These are phyloP conservation scores for Fallopia convolvulus DNA, from an alignment of 148 eudicot genomes.

Conservation along the genomic window DNA sequence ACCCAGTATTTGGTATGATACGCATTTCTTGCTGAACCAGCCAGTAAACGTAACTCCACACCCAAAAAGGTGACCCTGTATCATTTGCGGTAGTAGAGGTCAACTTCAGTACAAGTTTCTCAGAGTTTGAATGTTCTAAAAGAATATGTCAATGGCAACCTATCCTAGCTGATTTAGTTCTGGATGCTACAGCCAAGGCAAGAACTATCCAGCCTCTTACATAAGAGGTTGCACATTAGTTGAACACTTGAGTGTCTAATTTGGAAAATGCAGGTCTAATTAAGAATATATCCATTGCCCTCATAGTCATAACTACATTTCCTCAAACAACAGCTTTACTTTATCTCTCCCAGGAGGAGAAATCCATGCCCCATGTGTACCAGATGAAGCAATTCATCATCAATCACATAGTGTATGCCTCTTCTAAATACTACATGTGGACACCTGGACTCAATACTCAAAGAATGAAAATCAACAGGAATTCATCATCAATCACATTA, in stretches of 20 bases:
- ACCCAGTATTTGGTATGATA: conserved; percentile 80
- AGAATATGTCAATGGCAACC: neutral
- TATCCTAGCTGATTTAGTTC: neutral
- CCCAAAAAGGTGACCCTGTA: conserved; percentile 77
- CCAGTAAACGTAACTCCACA: conserved; percentile 77
- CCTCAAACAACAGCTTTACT: neutral
- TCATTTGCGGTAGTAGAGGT: neutral
- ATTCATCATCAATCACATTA: neutral
- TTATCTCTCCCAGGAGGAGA: neutral
- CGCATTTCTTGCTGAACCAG: conserved; percentile 85
- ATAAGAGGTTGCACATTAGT: too few species aligned
- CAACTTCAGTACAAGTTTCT: neutral
- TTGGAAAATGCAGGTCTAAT: too few species aligned
- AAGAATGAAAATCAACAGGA: neutral
- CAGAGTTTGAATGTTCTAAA: neutral
- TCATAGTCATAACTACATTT: neutral
- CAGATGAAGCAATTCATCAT: neutral
- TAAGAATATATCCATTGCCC: neutral
- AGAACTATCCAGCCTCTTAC: neutral
- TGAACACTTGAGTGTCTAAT: too few species aligned
- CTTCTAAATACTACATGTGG: neutral
- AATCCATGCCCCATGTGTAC: neutral
- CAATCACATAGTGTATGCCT: neutral
- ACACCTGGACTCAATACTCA: too few species aligned
- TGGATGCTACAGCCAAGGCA: neutral